Percentiles rank a stretch among this genome's conserved stretches.
Evolutionary conservation across 441 rosid genomes (phyloP).

Genomic region (Croton laevigatus): DNA sequence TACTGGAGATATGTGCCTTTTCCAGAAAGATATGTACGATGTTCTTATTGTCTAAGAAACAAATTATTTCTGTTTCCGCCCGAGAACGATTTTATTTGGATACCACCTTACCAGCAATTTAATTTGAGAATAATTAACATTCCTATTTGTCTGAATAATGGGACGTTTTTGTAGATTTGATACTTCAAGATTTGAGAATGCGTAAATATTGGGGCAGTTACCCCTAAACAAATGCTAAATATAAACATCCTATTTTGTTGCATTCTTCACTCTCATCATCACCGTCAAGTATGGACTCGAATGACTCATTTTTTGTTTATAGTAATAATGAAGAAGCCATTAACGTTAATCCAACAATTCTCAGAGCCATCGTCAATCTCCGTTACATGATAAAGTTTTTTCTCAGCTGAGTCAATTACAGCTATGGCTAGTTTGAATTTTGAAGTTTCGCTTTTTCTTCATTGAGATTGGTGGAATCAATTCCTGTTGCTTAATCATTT

Average conservation of each 20-base stretch:
- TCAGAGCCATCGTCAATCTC: neutral
- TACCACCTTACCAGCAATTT: too few species aligned
- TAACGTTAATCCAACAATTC: neutral
- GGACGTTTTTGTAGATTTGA: neutral
- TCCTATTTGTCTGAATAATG: neutral
- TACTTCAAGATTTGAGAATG: neutral
- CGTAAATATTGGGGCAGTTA: constrained; percentile 1
- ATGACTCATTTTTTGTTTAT: neutral
- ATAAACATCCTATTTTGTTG: neutral
- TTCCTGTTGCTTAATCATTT: too few species aligned
- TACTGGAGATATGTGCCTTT: too few species aligned
- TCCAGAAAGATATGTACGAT: too few species aligned
- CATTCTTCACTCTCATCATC: neutral
- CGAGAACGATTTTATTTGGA: neutral
- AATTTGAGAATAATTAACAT: too few species aligned
- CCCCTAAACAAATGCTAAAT: neutral
- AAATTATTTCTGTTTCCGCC: too few species aligned
- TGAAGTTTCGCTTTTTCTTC: neutral
- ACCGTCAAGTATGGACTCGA: neutral
- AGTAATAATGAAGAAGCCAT: neutral
- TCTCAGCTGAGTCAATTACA: too few species aligned
- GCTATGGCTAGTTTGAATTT: too few species aligned
- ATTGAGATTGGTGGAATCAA: constrained; percentile 14
- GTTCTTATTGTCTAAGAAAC: too few species aligned
- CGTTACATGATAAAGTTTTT: too few species aligned